Base-by-base conservation (phyloP, 228 moss, liverwort and hornwort genomes). In the Sphagnum fallax region DNA sequence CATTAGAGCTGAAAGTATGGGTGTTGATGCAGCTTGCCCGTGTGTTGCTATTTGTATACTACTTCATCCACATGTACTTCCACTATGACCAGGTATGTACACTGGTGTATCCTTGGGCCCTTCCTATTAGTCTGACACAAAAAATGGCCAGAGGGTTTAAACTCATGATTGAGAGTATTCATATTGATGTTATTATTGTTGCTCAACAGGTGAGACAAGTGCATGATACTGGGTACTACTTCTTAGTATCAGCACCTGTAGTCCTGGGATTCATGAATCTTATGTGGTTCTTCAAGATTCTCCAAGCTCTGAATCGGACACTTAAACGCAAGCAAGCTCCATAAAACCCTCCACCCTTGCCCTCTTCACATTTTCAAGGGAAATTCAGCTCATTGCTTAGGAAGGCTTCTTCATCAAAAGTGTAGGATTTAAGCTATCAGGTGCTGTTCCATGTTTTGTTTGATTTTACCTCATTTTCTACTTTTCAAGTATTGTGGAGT, bases 241-340 rank as follows among this genome's bases (percentile, higher is more conserved):
- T 82, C 52, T 16, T 80, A 75, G 48, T 86, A 10, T 4, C 82
- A 51, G 75, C 86, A 52, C 82, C 86, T 50, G 59, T 77, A 47
- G 78, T 77, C 78, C 74, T 86, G 67, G 86, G 86, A 9, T 52
- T 62, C 69, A 82, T 86, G 82, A 82, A 86, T 51, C 69, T 80
- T 64, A 80, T 1, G 75, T 86, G 86, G 86, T 86, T 80, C 73
- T 77, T 73, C 73, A 77, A 74, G 64, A 86, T 82, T 6, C 49
- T 65, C 52, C 71, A 53, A 15, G 73, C 10, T n/a, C 51, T 80
- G 0, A 12, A 5, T 51, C 67, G 74, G 69, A 63, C 75, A 55
- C 58, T 86, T 52, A 18, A 14, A 72, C 53, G 0, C 13, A 86
- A 82, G 67, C 60, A 70, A 1, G 80, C 74, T 65, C 69, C 67